A percentile compares a stretch with the other conserved stretches of the same genome.
These are phyloP conservation scores for Phytophthora citrophthora DNA, from an alignment of 352 stramenopile genomes.

Conservation along the genomic window DNA sequence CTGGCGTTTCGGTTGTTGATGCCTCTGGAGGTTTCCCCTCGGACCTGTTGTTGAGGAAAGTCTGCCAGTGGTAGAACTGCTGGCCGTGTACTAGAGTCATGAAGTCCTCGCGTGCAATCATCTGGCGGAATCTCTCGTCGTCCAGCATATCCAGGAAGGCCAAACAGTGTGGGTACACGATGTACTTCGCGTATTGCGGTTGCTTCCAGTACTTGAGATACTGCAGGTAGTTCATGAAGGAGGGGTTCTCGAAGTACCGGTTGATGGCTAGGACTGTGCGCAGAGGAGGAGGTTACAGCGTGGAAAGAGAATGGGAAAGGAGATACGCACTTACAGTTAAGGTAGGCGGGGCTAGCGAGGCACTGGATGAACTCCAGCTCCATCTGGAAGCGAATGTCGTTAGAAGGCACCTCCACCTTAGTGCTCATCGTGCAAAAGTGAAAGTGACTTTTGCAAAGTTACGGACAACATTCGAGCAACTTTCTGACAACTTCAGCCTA, in stretches of 20 bases:
- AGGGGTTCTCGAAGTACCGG: conserved; percentile 90
- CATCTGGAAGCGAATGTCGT: conserved; percentile 92
- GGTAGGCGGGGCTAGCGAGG: conserved; percentile 87
- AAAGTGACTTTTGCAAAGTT: not conserved
- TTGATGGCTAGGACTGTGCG: conserved; percentile 87
- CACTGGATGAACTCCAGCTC: conserved; percentile 95
- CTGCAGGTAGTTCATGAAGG: conserved; percentile 91
- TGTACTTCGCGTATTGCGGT: conserved; percentile 92
- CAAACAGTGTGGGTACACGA: conserved; percentile 88
- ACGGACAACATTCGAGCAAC: not conserved
- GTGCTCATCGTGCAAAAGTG: conserved; percentile 14
- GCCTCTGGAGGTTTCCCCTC: conserved; percentile 44
- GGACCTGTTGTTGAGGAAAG: conserved; percentile 83
- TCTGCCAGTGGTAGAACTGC: conserved; percentile 92
- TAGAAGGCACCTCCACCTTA: conserved; percentile 82
- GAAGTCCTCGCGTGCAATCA: conserved; percentile 88
- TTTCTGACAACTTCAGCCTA: not conserved
- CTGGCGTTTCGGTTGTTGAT: conserved; percentile 12
- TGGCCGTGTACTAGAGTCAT: conserved; percentile 88
- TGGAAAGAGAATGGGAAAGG: not conserved
- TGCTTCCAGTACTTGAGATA: conserved; percentile 95
- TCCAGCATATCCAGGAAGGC: conserved; percentile 91
- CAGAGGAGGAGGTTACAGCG: conserved; percentile 1
- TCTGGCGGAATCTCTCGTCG: conserved; percentile 88
- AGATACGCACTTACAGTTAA: conserved; percentile 73